Base-by-base conservation (phyloP, 805 yeast genomes). In the Nadsonia fulvescens region DNA sequence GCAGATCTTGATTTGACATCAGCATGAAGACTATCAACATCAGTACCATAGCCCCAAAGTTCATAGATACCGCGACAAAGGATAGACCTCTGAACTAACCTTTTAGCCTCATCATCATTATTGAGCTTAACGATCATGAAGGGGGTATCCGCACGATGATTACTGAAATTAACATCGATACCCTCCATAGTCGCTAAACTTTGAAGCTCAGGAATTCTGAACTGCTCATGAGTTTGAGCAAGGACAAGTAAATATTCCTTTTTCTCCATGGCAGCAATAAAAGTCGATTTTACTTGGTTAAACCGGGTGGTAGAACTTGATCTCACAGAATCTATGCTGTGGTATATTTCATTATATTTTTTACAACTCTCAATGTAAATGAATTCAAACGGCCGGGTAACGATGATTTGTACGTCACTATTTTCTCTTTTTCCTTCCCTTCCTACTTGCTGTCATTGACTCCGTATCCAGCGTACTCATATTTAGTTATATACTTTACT, bases 221-320 rank as follows among this genome's bases (percentile, higher is more conserved):
- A 86, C 32, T 65, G 61, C 26, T 73, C 69, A 43, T 81, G 82
- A 21, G 72, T 64, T 49, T 83, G 94, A 3, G 93, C 93, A 43
- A 89, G 60, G 43, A 74, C 69, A n/a, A 89, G 55, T 24, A 86
- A 46, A 42, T 79, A 89, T 29, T 63, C 59, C 47, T n/a, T n/a
- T n/a, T n/a, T n/a, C n/a, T n/a, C n/a, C n/a, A n/a, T n/a, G n/a
- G n/a, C n/a, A n/a, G n/a, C n/a, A n/a, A n/a, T n/a, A n/a, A n/a
- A n/a, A n/a, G n/a, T n/a, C n/a, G n/a, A n/a, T n/a, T n/a, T n/a
- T n/a, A n/a, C n/a, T n/a, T n/a, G n/a, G n/a, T n/a, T n/a, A n/a
- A n/a, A n/a, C n/a, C n/a, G n/a, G n/a, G n/a, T n/a, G n/a, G n/a
- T n/a, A n/a, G n/a, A n/a, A n/a, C n/a, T n/a, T n/a, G n/a, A n/a